Evolutionary conservation across 1,284 basidiomycete species (phyloP), one percentile per base, ranked within the genome.

Genomic region (Cerioporus squamosus): DNA sequence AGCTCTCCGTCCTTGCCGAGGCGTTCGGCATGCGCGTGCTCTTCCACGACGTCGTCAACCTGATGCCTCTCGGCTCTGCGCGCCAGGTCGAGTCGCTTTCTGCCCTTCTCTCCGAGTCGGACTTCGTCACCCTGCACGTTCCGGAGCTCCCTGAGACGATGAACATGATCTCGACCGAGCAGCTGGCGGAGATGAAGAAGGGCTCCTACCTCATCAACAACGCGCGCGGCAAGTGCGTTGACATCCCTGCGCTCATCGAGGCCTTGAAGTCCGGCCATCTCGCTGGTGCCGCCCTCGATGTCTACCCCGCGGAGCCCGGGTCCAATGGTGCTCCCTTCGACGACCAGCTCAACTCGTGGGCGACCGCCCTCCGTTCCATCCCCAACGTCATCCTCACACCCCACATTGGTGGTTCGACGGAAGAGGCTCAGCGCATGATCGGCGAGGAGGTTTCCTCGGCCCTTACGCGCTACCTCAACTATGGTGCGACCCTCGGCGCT

Each of bases 161-260:
- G 73, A 92, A 96, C 73, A 91, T 99, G 90, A 98, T 99, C 69
- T 88, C 89, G 17, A 74, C 76, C 36, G 77, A 80, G 51, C 84
- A 98, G 75, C 82, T 99, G 47, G 78, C 83, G n/a, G 80, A 86
- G 71, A 99, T 99, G 97, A 98, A 98, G 80, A 83, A 89, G 73
- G 96, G 97, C 44, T 78, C 95, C 0, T 99, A 97, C 79, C 86
- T 99, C 61, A 91, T 99, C 77, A 99, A 99, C 83, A 99, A 99
- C 72, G 94, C 97, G 8, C 93, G 97, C 60, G 97, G 97, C 60
- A 89, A 84, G 67, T 96, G 99, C 51, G 92, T 99, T 67, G 95
- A 99, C 75, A 94, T 99, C 63, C 90, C 91, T 23, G 95, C 95
- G 2, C 84, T 99, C 64, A 83, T 96, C 66, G 81, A 86, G 39